Base-by-base conservation (phyloP, 2,329 filamentous ascomycete genomes). In the Fusarium penzigii region DNA sequence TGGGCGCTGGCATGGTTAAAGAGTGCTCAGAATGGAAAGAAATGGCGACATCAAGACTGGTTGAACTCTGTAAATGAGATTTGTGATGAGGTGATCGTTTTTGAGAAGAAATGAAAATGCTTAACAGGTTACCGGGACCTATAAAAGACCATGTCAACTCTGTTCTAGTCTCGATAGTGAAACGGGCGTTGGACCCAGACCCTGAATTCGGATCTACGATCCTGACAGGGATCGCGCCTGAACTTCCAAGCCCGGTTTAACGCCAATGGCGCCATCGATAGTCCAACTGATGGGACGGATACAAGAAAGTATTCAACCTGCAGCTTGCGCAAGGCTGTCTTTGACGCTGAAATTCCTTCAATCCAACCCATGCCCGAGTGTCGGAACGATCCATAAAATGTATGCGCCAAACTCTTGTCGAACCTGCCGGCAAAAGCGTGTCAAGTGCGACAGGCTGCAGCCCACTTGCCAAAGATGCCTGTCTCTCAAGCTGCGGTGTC, bases 241-340 rank as follows among this genome's bases (percentile, higher is more conserved):
- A 44, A 44, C 52, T 55, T 55, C 52, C 46, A 45, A 49, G 49
- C 9, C 13, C 6, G 29, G 52, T 46, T 44, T 52, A 55, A 52
- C 39, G 44, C 29, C 49, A 16, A 49, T 49, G 36, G 36, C 48
- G 44, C 17, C 48, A 49, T 49, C 48, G 41, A 17, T 29, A 32
- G 20, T 25, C 20, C 20, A 25, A 7, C 20, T 25, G 20, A 25
- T 25, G 20, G 20, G 20, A 25, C 7, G 20, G 20, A 25, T 25
- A 5, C 4, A 25, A 25, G 20, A 25, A 7, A 25, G 20, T 25
- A 25, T 25, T 4, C 20, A 25, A 7, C 20, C 20, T 25, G 20
- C 20, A 25, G 7, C 20, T 25, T 25, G 20, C 20, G 7, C 20
- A 25, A 25, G 20, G 20, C 20, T 25, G 20, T 5, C 29, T 16